Evolutionary conservation across 1,139 yeast species (phyloP), one percentile per base, ranked within the genome.

Genomic region (Protomyces inouyei): DNA sequence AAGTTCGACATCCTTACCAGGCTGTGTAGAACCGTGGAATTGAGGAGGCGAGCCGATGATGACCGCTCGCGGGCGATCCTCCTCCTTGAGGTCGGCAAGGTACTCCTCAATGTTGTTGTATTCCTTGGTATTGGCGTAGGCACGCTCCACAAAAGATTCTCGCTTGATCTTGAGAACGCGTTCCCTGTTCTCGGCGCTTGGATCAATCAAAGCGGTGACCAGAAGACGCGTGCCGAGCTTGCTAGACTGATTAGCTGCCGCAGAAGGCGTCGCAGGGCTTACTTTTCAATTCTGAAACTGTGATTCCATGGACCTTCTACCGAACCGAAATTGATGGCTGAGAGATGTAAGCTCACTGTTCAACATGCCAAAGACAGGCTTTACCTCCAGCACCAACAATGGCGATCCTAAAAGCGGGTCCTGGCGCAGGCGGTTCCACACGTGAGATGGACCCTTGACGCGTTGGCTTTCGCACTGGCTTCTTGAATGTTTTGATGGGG

Each of bases 11-110:
- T 69, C 66, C 21, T 68, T 64, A 9, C 69, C 69, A 3, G 64
- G 54, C 2, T 52, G 45, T 3, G 69, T 66, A 16, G 70, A 68
- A 9, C 71, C 71, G 28, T 70, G 69, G 65, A 57, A 69, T 32
- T 66, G 65, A 5, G 71, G 71, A 2, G 71, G 71, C 3, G 69
- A 67, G 6, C 70, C 71, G 32, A 68, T 57, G 48, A 69, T 64
- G 40, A 69, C 61, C 9, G 69, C 64, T 52, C 69, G 68, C 18
- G 70, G 65, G 12, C 60, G 51, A 28, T 56, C 66, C 40, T 52
- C 67, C 37, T 51, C 43, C 16, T 40, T 45, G 37, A 69, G 43
- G 38, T 55, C 66, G 3, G 55, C 65, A 12, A 65, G 60, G 10
- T 67, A 70, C 5, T 67, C 69, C 23, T 64, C 65, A 32, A 65